Percentiles rank a stretch among this genome's conserved stretches.
Evolutionary conservation across 148 eudicot species (phyloP).

Genomic region (Agrostemma githago): DNA sequence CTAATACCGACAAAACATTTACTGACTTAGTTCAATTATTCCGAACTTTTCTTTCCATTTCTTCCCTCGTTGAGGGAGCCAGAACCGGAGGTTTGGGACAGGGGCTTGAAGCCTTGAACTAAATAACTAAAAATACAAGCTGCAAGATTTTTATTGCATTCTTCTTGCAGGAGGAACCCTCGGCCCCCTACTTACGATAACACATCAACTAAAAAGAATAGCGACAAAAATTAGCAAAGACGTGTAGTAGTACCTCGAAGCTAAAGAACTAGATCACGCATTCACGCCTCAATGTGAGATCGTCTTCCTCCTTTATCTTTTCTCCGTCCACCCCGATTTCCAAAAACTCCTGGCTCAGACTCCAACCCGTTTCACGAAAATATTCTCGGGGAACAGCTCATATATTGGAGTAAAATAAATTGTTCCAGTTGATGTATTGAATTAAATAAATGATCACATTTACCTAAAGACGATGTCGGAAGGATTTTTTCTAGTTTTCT

Average conservation of each 20-base stretch:
- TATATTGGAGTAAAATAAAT: not conserved
- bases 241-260: conserved; percentile 1
- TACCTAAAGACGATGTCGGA: not conserved
- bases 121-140: not conserved
- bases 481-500: conserved; percentile 11
- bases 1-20: no score
- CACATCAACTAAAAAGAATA: conserved; percentile 8
- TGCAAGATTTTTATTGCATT: not conserved
- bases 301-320: not conserved
- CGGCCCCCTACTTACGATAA: not conserved
- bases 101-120: conserved; percentile 1
- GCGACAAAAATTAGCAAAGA: conserved; percentile 2
- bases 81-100: not conserved
- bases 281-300: conserved; percentile 3
- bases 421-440: not conserved
- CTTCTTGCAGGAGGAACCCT: not conserved
- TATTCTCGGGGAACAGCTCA: not conserved
- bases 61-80: not conserved
- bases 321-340: not conserved
- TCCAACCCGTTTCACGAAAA: not conserved
- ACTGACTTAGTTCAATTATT: not conserved
- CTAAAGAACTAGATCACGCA: conserved; percentile 8
- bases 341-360: not conserved
- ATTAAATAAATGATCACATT: not conserved
- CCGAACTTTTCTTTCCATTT: not conserved